These are phyloP conservation scores for Neurospora sp. DNA, from an alignment of 495 filamentous ascomycete species.

Conservation along the genomic window DNA sequence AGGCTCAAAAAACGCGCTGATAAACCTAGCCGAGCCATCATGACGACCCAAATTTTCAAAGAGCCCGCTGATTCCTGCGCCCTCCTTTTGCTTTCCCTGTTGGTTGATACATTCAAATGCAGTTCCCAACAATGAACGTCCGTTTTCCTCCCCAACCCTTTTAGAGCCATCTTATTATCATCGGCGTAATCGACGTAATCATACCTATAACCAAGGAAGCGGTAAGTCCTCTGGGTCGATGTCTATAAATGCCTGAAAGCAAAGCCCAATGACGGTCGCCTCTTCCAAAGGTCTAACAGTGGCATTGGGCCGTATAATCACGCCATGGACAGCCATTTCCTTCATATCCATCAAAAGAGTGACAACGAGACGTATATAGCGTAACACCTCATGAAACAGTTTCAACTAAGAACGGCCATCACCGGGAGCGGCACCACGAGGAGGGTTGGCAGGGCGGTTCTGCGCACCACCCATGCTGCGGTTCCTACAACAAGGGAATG, in stretches of 20 bases:
- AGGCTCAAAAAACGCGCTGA: not conserved
- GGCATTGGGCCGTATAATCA: not conserved
- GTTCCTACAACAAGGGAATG: conserved; percentile 17
- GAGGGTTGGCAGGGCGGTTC: conserved; percentile 5
- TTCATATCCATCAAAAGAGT: not conserved
- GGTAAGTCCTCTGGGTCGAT: no score
- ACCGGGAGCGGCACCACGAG: conserved; percentile 14
- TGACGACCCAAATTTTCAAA: not conserved
- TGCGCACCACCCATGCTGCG: conserved; percentile 15
- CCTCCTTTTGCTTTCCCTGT: no score
- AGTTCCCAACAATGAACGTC: no score
- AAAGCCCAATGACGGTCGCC: not conserved
- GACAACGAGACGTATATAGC: not conserved
- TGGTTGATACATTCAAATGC: no score
- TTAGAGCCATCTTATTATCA: no score
- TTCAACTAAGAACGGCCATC: conserved; percentile 13
- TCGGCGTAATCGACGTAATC: no score
- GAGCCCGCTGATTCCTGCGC: no score
- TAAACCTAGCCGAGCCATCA: not conserved
- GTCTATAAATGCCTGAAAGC: no score
- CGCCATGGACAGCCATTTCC: not conserved
- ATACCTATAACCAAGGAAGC: no score
- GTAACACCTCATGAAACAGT: not conserved
- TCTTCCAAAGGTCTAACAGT: not conserved
- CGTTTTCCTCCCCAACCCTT: no score